Percentiles rank a stretch among this genome's conserved stretches.
phyloP scores from a whole-genome alignment of 805 yeast genomes.

The Torulaspora franciscae region DNA sequence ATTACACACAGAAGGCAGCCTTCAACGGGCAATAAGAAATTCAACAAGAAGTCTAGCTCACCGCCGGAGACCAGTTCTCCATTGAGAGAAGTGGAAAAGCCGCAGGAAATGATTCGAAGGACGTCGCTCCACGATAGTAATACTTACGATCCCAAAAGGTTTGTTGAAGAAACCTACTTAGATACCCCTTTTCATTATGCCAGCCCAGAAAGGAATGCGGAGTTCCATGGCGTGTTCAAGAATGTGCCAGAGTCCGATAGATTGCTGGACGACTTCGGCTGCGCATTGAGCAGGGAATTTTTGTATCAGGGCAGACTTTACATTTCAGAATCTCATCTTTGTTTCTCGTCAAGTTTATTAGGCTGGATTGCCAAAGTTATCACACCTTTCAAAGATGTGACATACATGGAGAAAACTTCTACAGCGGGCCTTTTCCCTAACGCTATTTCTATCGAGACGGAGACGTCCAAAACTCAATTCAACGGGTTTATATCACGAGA shows the following conservation, averaged over 20 bases:
- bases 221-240: conserved; percentile 72
- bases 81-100: conserved; percentile 21
- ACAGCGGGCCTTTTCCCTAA: conserved; percentile 91
- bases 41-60: conserved; percentile 3
- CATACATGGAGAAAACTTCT: conserved; percentile 58
- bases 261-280: conserved; percentile 78
- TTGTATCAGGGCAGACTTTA: conserved; percentile 83
- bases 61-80: conserved; percentile 16
- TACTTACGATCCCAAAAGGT: conserved; percentile 38
- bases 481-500: conserved; percentile 87
- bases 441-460: conserved; percentile 71
- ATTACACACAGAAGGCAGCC: conserved; percentile 32
- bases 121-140: conserved; percentile 10
- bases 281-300: conserved; percentile 85
- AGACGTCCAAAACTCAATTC: conserved; percentile 62
- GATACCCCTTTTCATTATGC: conserved; percentile 64
- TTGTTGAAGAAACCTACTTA: conserved; percentile 53
- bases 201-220: conserved; percentile 55
- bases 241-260: conserved; percentile 64
- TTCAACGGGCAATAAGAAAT: conserved; percentile 15
- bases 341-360: conserved; percentile 74
- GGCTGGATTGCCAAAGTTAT: conserved; percentile 88
- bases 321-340: conserved; percentile 68
- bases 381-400: conserved; percentile 66
- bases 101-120: conserved; percentile 17